Evolutionary conservation across 257 asterid species (phyloP).

Genomic region (Solanum raphanifolium): DNA sequence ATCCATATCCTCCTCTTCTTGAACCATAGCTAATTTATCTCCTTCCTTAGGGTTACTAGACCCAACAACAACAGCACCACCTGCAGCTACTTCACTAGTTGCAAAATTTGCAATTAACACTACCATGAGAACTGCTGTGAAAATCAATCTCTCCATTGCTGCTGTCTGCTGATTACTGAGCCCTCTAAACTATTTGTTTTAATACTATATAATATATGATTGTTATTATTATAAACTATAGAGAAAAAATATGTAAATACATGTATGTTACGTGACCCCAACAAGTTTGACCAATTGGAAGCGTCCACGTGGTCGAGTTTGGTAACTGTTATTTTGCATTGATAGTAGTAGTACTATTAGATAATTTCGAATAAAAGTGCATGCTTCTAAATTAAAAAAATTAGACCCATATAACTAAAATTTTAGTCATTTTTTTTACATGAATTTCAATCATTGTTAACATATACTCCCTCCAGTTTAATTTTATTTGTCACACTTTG

Average conservation of each 20-base stretch:
- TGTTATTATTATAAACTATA: no score
- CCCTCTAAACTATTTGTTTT: neutral
- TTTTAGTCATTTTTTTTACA: neutral
- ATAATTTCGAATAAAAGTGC: no score
- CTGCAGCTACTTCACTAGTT: constrained; percentile 11
- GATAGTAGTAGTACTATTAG: no score
- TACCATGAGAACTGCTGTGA: neutral
- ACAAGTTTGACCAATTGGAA: neutral
- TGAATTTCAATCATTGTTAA: neutral
- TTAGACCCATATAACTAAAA: no score
- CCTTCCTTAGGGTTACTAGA: constrained; percentile 18
- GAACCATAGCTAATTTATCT: constrained; percentile 20
- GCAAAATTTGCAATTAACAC: neutral
- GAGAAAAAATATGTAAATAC: neutral
- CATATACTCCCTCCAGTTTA: no score
- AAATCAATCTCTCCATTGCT: constrained; percentile 3
- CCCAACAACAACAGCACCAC: neutral
- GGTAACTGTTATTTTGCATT: neutral
- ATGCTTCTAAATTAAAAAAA: no score
- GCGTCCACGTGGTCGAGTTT: neutral
- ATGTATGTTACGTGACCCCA: neutral
- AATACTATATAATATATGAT: neutral
- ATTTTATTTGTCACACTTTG: no score
- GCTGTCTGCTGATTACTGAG: neutral
- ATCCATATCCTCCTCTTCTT: constrained; percentile 29